Percentiles rank a stretch among this genome's conserved stretches.
These are phyloP conservation scores for Cyclospora cayetanensis DNA, from an alignment of 169 alveolate genomes.

Conservation along the genomic window DNA sequence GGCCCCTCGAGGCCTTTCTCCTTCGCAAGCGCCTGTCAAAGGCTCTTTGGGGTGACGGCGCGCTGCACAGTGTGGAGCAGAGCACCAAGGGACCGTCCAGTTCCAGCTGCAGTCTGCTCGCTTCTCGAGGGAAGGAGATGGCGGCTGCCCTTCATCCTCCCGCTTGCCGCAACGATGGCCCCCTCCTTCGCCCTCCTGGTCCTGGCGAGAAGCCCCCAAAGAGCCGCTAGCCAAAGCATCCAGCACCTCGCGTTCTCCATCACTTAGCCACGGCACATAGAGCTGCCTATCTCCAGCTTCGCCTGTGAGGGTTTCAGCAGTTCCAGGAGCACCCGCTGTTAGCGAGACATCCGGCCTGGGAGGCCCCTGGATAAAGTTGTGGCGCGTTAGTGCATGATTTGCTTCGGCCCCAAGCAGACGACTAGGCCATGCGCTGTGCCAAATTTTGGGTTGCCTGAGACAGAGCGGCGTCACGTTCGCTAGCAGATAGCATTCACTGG, in stretches of 20 bases:
- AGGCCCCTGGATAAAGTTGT: neutral
- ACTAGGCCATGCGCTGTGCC: constrained; percentile 18
- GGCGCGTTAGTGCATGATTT: neutral
- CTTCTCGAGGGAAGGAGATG: neutral
- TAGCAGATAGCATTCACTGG: neutral
- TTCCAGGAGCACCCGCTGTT: neutral
- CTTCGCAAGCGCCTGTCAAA: neutral
- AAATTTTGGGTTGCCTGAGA: neutral
- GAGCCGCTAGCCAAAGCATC: neutral
- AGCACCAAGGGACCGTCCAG: neutral
- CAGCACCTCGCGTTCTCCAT: neutral
- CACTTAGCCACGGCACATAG: neutral
- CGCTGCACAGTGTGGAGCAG: neutral
- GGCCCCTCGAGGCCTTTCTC: no score
- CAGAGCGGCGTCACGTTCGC: neutral
- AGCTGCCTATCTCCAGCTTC: no score
- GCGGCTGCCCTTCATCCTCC: neutral
- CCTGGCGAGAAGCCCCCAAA: neutral
- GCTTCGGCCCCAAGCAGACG: neutral
- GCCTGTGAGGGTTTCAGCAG: no score
- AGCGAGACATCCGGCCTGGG: neutral
- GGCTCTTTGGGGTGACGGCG: neutral
- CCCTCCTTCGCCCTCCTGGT: neutral
- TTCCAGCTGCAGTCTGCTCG: neutral
- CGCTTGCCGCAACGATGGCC: neutral